Percentiles rank a stretch among this genome's conserved stretches.
Evolutionary conservation across 306 rosid genomes (phyloP).

Genomic region (Trichosanthes truncata): DNA sequence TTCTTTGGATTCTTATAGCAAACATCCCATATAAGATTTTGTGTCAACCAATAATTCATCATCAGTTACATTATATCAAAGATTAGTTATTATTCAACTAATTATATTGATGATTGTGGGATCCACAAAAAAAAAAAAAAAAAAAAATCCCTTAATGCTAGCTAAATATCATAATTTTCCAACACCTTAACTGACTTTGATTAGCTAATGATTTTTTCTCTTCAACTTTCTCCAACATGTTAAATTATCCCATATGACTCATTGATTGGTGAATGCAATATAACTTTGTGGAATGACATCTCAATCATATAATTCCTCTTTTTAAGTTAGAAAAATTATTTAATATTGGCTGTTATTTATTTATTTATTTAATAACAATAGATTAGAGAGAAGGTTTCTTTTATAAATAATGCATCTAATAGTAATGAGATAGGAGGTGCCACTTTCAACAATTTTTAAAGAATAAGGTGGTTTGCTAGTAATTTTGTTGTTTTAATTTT

Average conservation of each 20-base stretch:
- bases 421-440: no score
- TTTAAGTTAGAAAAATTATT: background rate
- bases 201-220: background rate
- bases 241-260: background rate
- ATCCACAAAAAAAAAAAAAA: background rate
- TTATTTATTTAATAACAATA: no score
- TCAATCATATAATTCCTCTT: background rate
- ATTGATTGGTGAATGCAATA: no score
- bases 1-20: background rate
- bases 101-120: background rate
- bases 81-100: background rate
- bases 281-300: no score
- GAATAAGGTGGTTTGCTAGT: background rate
- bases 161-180: no score
- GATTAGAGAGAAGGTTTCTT: no score
- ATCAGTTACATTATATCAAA: background rate
- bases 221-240: background rate
- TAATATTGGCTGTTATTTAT: no score
- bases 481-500: background rate
- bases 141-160: background rate
- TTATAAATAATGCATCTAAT: no score
- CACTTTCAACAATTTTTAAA: no score
- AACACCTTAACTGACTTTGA: background rate
- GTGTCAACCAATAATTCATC: background rate
- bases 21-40: background rate